Conservation (phyloP, 768 basidiomycete genomes). For the Cystofilobasidium ferigula region DNA sequence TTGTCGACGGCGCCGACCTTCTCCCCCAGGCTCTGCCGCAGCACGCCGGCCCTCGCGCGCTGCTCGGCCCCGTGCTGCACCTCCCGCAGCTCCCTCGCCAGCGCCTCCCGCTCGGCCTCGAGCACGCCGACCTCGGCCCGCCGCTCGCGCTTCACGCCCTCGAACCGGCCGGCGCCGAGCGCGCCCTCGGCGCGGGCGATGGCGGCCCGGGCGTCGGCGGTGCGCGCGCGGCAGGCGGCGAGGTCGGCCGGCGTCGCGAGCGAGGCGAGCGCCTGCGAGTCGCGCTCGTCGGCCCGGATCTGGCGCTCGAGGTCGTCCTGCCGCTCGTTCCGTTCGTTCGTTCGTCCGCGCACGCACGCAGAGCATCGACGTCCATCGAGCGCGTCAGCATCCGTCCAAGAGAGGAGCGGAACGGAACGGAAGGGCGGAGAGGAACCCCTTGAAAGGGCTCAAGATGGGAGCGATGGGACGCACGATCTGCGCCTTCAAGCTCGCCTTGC, state of each 20-base stretch:
- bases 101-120: constrained; percentile 8
- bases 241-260: constrained; percentile 43
- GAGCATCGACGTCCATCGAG: no score
- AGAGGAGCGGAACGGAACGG: no score
- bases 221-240: constrained; percentile 30
- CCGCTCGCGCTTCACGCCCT: constrained; percentile 4
- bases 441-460: no score
- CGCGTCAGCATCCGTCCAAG: no score
- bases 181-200: constrained; percentile 7
- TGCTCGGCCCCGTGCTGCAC: constrained; percentile 31
- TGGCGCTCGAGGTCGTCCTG: constrained; percentile 33
- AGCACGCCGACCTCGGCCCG: constrained; percentile 9
- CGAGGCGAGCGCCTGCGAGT: constrained; percentile 35
- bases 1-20: constrained; percentile 51
- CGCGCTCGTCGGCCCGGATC: constrained; percentile 32
- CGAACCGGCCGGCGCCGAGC: background rate
- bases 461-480: constrained; percentile 40
- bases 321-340: no score
- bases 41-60: constrained; percentile 66
- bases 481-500: constrained; percentile 26
- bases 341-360: no score
- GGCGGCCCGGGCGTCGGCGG: background rate
- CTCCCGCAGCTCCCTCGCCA: constrained; percentile 9
- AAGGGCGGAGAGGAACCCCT: no score
- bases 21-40: constrained; percentile 54